Percentiles rank a stretch among this genome's conserved stretches.
phyloP scores from a whole-genome alignment of 345 rosid genomes.

The Bretschneidera sinensis region DNA sequence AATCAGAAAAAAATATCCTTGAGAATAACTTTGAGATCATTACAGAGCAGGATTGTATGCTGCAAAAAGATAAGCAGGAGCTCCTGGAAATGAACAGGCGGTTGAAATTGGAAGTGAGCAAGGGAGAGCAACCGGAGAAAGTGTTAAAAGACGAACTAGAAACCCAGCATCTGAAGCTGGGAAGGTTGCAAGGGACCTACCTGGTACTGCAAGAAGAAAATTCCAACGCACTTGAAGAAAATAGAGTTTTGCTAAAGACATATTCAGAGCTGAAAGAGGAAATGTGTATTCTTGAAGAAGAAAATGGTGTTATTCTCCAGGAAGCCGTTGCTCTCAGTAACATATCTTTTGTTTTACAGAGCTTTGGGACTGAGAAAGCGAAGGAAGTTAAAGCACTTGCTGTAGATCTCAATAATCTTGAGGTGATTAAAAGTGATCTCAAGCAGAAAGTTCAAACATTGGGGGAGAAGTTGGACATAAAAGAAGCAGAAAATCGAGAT shows the following conservation, averaged over 20 bases:
- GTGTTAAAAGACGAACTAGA: conserved; percentile 39
- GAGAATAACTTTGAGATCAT: conserved; percentile 36
- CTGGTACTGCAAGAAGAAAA: conserved; percentile 46
- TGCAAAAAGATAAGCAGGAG: conserved; percentile 46
- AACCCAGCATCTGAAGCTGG: conserved; percentile 35
- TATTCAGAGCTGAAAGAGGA: conserved; percentile 45
- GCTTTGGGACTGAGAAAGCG: conserved; percentile 49
- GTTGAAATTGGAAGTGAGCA: conserved; percentile 46
- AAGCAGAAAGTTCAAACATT: conserved; percentile 42
- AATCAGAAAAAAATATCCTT: conserved; percentile 39
- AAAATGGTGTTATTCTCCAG: conserved; percentile 38
- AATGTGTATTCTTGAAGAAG: conserved; percentile 47
- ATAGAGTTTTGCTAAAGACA: conserved; percentile 36
- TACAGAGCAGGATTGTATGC: conserved; percentile 27
- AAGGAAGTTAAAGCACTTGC: conserved; percentile 45
- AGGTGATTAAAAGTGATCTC: conserved; percentile 32
- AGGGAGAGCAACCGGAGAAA: conserved; percentile 36
- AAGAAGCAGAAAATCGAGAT: conserved; percentile 42
- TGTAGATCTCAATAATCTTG: conserved; percentile 36
- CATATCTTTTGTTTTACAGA: conserved; percentile 47
- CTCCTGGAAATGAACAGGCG: conserved; percentile 55
- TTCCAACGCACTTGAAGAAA: conserved; percentile 39
- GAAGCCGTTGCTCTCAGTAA: conserved; percentile 47
- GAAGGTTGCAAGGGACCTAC: conserved; percentile 45
- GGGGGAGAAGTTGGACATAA: conserved; percentile 41